Percentiles rank a stretch among this genome's conserved stretches.
These are phyloP conservation scores for Hirschioporus abietinus DNA, from an alignment of 768 basidiomycete species.

Conservation along the genomic window DNA sequence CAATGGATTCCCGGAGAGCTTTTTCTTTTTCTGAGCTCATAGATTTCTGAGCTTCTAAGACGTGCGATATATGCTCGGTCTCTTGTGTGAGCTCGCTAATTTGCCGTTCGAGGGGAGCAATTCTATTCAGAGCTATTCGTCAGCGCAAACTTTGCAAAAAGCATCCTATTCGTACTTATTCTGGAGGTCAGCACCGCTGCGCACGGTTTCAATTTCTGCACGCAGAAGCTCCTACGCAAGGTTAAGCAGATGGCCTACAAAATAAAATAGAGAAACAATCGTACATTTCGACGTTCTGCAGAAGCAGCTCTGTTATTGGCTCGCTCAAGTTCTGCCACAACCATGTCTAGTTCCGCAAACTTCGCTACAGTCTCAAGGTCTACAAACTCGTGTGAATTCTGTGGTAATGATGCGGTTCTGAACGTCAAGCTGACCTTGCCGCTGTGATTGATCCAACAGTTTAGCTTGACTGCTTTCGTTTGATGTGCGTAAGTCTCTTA, in stretches of 20 bases:
- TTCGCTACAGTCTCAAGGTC: constrained; percentile 91
- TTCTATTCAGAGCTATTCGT: constrained; percentile 33
- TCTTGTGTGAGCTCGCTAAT: constrained; percentile 75
- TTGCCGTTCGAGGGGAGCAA: constrained; percentile 67
- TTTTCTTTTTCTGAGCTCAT: constrained; percentile 42
- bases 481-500: constrained; percentile 84
- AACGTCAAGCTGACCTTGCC: constrained; percentile 59
- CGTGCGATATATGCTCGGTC: constrained; percentile 58
- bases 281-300: constrained; percentile 88
- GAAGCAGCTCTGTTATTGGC: constrained; percentile 92
- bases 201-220: constrained; percentile 89
- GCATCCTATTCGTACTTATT: constrained; percentile 1
- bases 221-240: constrained; percentile 77
- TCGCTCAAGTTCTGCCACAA: constrained; percentile 88
- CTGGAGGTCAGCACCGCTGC: constrained; percentile 58
- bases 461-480: constrained; percentile 93
- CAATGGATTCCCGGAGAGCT: constrained; percentile 43
- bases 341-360: constrained; percentile 90
- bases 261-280: constrained; percentile 17
- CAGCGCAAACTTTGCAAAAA: not conserved
- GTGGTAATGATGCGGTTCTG: not conserved
- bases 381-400: constrained; percentile 22
- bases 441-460: constrained; percentile 83
- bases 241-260: not conserved
- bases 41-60: constrained; percentile 57